These are phyloP conservation scores for Acacia acuminata DNA, from an alignment of 306 rosid genomes.

Conservation along the genomic window DNA sequence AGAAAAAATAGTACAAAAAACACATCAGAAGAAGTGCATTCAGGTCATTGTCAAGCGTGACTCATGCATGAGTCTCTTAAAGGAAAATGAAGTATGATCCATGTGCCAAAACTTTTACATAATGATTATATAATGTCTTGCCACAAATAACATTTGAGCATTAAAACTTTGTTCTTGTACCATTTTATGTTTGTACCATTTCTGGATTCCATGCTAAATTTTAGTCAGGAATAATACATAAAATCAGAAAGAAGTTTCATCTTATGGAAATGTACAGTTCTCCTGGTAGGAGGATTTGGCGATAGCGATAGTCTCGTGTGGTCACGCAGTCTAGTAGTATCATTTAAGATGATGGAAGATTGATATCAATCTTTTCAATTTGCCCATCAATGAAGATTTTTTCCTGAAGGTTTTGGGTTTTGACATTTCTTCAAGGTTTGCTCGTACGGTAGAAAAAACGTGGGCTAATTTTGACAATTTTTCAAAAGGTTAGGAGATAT, in stretches of 20 bases:
- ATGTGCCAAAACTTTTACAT: neutral
- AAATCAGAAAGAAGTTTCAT: neutral
- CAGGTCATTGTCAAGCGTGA: slow-evolving; percentile 30
- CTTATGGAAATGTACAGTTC: neutral
- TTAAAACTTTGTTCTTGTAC: neutral
- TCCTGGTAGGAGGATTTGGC: neutral
- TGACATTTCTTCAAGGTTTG: slow-evolving; percentile 32
- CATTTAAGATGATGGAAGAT: neutral
- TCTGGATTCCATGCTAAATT: slow-evolving; percentile 13
- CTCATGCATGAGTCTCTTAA: slow-evolving; percentile 6
- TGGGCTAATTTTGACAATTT: slow-evolving; percentile 31
- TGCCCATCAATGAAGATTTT: neutral
- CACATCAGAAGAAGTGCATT: slow-evolving; percentile 2
- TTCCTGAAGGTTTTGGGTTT: slow-evolving; percentile 24
- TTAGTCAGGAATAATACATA: neutral
- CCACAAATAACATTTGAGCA: neutral
- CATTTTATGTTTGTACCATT: neutral
- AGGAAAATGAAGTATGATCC: slow-evolving; percentile 12
- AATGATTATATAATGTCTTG: neutral
- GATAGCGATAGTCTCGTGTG: neutral
- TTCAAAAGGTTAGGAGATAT: slow-evolving; percentile 39
- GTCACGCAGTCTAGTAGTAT: neutral
- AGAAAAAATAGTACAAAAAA: neutral
- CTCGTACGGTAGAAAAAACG: slow-evolving; percentile 22
- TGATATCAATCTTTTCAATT: neutral